Evolutionary conservation across 306 rosid species (phyloP), one percentile per base, ranked within the genome.

Genomic region (Citrullus mucosospermus): DNA sequence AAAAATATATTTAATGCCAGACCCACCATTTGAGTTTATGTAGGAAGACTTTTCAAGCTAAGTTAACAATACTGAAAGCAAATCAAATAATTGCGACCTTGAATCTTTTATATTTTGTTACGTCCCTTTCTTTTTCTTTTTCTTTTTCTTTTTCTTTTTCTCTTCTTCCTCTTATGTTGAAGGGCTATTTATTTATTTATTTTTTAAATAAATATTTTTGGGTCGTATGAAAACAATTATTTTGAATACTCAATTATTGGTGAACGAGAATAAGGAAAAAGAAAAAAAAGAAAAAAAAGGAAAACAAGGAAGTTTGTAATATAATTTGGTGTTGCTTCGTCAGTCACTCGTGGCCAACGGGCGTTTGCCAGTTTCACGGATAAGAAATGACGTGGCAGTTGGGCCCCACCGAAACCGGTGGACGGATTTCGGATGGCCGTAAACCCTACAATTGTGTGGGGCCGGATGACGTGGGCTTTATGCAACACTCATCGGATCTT

Each of bases 401-500:
- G 53, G 75, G 78, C 50, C 17, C 62, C 1, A 1, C 2, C 9
- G 39, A 1, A 71, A 28, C 30, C 58, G 77, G 44, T 50, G 77
- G 59, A 32, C 30, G 44, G 77, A 50, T 48, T 15, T 72, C 8
- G 77, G 44, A 51, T 16, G 77, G 75, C 38, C 75, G 55, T 69
- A 43, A 65, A 65, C 68, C 68, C 43, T 36, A 20, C n/a, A 43
- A 46, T 48, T 8, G 1, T 2, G 77, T 72, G 60, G 62, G 63
- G 6, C 50, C 48, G 30, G 75, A 70, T 81, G 88, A 89, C 88
- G 81, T 84, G 89, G 86, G 0, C 11, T 75, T 36, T 82, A 48
- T 65, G 81, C 75, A 75, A 62, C 54, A 55, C 17, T 9, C 63
- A 79, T 20, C 86, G 97, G 93, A 91, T 73, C 82, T 85, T 78